Conservation (phyloP, 352 stramenopile genomes). For the Thalassiosira ordinaria region DNA sequence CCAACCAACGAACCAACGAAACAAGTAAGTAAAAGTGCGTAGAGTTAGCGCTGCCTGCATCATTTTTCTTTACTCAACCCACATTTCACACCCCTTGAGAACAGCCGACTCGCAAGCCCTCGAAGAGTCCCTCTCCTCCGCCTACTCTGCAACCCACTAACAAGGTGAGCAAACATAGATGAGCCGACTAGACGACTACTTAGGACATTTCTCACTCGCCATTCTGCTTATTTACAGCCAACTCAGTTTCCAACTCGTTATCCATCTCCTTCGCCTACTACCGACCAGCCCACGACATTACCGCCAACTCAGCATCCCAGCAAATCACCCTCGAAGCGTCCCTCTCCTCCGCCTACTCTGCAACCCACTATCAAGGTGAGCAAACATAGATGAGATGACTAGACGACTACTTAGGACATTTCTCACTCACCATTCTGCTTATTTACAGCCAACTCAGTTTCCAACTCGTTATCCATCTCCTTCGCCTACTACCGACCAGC, state of each 20-base stretch:
- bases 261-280: background rate
- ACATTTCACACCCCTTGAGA: background rate
- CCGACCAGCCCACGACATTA: constrained; percentile 1
- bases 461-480: background rate
- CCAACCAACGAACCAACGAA: background rate
- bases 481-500: background rate
- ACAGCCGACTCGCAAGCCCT: background rate
- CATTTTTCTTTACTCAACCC: background rate
- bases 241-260: background rate
- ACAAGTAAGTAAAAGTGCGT: background rate
- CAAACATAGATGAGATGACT: too few relatives aligned
- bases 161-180: constrained; percentile 8
- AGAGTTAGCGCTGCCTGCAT: background rate
- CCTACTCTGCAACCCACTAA: constrained; percentile 4
- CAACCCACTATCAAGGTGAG: constrained; percentile 10
- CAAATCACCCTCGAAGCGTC: background rate
- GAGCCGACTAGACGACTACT: background rate
- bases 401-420: background rate
- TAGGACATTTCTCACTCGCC: background rate
- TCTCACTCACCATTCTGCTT: background rate
- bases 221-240: background rate
- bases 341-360: background rate
- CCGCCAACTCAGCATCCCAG: background rate
- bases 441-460: background rate
- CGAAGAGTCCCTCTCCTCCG: background rate